phyloP scores from a whole-genome alignment of 1,284 basidiomycete genomes.

The Naganishia cerealis region DNA sequence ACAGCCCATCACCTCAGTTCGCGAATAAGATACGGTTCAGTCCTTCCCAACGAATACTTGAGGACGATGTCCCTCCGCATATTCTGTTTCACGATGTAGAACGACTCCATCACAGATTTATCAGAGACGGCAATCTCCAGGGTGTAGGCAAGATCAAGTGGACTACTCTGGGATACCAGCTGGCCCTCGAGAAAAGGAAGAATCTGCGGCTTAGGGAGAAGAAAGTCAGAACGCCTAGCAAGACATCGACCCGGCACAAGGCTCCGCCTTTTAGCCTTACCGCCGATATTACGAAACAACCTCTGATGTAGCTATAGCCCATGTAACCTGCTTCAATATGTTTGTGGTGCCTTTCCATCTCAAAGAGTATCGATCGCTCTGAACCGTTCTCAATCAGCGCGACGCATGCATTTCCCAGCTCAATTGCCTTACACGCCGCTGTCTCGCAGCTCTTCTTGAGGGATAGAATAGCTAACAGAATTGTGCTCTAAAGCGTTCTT shows the following conservation, averaged over 20 bases:
- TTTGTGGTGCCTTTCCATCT: too few relatives aligned
- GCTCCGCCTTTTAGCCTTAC: too few relatives aligned
- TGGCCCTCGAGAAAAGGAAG: constrained; percentile 41
- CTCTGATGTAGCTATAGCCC: too few relatives aligned
- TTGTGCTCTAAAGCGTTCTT: too few relatives aligned
- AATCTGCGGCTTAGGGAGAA: constrained; percentile 40
- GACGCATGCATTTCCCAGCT: too few relatives aligned
- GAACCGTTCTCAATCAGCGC: too few relatives aligned
- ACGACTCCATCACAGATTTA: constrained; percentile 48
- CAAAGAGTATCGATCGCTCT: too few relatives aligned
- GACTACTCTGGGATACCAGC: constrained; percentile 41
- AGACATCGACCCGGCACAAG: background rate
- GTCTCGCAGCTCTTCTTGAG: too few relatives aligned
- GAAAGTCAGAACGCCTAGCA: background rate
- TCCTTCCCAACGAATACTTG: constrained; percentile 38
- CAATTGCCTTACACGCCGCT: too few relatives aligned
- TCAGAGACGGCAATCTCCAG: constrained; percentile 41
- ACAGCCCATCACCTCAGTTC: constrained; percentile 38
- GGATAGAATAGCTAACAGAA: too few relatives aligned
- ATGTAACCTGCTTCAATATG: too few relatives aligned
- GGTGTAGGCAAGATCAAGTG: constrained; percentile 45
- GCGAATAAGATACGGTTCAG: constrained; percentile 43
- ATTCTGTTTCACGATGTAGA: constrained; percentile 49
- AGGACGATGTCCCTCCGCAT: constrained; percentile 51
- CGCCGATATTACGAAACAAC: too few relatives aligned